Conservation (phyloP, 192 early-diverging fungal species). For the Diversispora eburnea region DNA sequence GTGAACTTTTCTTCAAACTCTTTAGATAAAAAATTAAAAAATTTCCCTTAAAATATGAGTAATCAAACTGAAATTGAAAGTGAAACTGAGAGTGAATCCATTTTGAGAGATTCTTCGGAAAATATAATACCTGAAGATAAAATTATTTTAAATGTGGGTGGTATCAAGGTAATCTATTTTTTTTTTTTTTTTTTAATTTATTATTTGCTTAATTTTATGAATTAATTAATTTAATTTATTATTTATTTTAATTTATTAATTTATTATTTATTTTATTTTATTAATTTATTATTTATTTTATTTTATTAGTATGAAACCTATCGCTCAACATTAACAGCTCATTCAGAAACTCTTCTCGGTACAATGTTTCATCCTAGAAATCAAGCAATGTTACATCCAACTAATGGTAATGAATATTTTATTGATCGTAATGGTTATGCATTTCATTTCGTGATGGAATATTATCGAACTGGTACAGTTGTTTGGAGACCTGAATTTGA, state of each 20-base stretch:
- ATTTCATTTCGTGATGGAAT: slow-evolving; percentile 27
- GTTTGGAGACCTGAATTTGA: slow-evolving; percentile 5
- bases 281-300: too few relatives aligned
- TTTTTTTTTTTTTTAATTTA: too few relatives aligned
- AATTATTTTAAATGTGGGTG: slow-evolving; percentile 22
- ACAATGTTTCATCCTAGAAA: slow-evolving; percentile 30
- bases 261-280: neutral
- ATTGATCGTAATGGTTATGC: slow-evolving; percentile 28
- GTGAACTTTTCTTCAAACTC: too few relatives aligned
- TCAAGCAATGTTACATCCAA: slow-evolving; percentile 16
- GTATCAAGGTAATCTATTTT: slow-evolving; percentile 5
- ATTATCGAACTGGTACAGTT: slow-evolving; percentile 25
- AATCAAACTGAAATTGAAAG: neutral
- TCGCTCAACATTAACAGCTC: slow-evolving; percentile 20
- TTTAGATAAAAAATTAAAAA: too few relatives aligned
- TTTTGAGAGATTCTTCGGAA: neutral
- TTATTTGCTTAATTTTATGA: neutral
- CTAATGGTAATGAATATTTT: slow-evolving; percentile 29
- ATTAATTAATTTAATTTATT: neutral
- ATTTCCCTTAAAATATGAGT: too few relatives aligned
- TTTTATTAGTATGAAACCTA: slow-evolving; percentile 19
- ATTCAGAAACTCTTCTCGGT: slow-evolving; percentile 25
- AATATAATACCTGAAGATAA: neutral
- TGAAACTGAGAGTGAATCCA: neutral
- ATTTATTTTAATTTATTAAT: neutral